These are phyloP conservation scores for Pleurotus salmoneostramineus DNA, from an alignment of 768 basidiomycete genomes.

Conservation along the genomic window DNA sequence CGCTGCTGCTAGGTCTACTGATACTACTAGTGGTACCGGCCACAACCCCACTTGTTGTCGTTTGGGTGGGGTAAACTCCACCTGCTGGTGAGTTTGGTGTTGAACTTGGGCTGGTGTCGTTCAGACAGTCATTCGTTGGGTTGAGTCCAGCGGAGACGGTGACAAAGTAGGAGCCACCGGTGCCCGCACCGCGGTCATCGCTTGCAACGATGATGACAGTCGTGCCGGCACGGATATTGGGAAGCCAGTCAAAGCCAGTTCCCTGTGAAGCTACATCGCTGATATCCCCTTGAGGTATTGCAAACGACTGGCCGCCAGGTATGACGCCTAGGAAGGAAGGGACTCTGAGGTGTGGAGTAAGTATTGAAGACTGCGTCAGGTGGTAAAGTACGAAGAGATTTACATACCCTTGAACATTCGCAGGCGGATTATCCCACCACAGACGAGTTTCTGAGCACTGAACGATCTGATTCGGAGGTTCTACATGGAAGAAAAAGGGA, in stretches of 20 bases:
- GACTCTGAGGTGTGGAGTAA: constrained; percentile 29
- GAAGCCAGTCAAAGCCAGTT: constrained; percentile 68
- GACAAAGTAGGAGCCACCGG: constrained; percentile 58
- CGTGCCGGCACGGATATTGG: constrained; percentile 59
- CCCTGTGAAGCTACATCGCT: constrained; percentile 42
- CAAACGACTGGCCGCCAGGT: constrained; percentile 75
- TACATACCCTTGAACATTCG: constrained; percentile 55
- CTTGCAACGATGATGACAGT: constrained; percentile 65
- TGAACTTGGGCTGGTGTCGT: constrained; percentile 62
- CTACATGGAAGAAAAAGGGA: constrained; percentile 55
- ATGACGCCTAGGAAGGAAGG: constrained; percentile 68
- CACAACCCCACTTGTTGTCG: constrained; percentile 31
- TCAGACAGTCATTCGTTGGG: constrained; percentile 53
- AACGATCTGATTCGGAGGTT: constrained; percentile 59
- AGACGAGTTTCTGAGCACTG: constrained; percentile 63
- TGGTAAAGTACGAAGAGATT: background rate
- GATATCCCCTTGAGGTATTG: constrained; percentile 48
- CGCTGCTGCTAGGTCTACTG: constrained; percentile 21
- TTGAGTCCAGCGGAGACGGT: constrained; percentile 50
- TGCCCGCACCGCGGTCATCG: constrained; percentile 62
- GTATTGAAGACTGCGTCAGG: background rate
- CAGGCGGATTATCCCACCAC: constrained; percentile 54
- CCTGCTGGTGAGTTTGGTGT: constrained; percentile 77
- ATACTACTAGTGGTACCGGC: no score
- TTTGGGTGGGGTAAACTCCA: constrained; percentile 68